Base-by-base conservation (phyloP, 2,329 filamentous ascomycete species). In the Pseudomassariella vexata region DNA sequence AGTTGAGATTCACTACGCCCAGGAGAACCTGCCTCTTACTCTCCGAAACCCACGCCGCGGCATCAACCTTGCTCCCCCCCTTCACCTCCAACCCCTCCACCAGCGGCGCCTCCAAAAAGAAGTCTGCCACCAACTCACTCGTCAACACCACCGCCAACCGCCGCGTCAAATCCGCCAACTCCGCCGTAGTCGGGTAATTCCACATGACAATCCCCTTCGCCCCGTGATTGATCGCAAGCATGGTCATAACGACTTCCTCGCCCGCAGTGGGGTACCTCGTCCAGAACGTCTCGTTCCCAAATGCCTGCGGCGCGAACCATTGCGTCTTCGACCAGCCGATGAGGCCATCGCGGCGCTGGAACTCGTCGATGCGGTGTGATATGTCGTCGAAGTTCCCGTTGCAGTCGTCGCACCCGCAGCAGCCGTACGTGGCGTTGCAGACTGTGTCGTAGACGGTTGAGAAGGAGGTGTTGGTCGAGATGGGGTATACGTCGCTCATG, bases 391-490 rank as follows among this genome's bases (percentile, higher is more conserved):
- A 54, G 2, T 49, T 41, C 9, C 62, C 64, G 3, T 56, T 38
- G 44, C 68, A 72, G 40, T 70, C 60, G 35, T 73, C 69, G 41
- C 69, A 73, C 7, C 68, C 69, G 39, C 68, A 71, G 46, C 63
- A 63, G 30, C 68, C 69, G 40, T 73, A 73, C 0, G 68, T 73
- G 2, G 47, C 39, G 42, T 73, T 73, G 42, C 65, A 70, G 2
- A 52, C 48, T 0, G 66, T 73, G 35, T 58, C 48, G 46, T 66
- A 73, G 4, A 54, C 53, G 2, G 49, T 51, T 0, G 59, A 66
- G 51, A 55, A 70, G 2, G 53, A 60, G 0, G 63, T 58, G 39
- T 72, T 68, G 25, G 63, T 62, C 5, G 56, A 59, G 21, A 73
- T 55, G 0, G 69, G 68, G 32, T 72, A 73, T 0, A 64, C 58